Conservation (phyloP, 768 basidiomycete species). For the Kwoniella bestiolae region DNA sequence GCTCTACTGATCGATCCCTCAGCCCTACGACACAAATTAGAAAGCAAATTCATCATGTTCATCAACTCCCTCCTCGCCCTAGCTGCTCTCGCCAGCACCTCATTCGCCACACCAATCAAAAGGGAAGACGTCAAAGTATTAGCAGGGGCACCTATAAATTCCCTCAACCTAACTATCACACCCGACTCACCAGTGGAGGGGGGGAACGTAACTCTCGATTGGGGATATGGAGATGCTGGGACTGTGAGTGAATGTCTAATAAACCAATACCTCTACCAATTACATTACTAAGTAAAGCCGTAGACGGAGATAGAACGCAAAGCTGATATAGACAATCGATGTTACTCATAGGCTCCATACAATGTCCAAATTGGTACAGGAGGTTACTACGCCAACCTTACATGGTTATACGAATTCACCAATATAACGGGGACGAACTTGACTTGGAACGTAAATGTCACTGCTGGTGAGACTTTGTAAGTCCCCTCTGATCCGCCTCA, state of each 20-base stretch:
- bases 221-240: constrained; percentile 17
- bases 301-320: background rate
- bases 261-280: background rate
- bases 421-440: constrained; percentile 13
- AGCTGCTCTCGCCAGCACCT: background rate
- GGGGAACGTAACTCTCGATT: constrained; percentile 11
- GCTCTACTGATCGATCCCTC: no score
- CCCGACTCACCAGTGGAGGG: constrained; percentile 8
- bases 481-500: no score
- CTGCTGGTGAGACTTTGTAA: constrained; percentile 20
- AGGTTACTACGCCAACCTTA: constrained; percentile 21
- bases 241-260: constrained; percentile 4
- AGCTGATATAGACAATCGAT: background rate
- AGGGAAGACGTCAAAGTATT: constrained; percentile 11
- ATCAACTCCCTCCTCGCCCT: background rate
- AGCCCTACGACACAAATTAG: background rate
- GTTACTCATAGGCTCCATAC: constrained; percentile 16
- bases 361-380: constrained; percentile 19
- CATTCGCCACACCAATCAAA: background rate
- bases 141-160: constrained; percentile 23
- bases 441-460: constrained; percentile 2
- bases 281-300: background rate
- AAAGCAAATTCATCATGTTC: no score
- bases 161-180: background rate
- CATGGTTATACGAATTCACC: constrained; percentile 22